These are phyloP conservation scores for Colletotrichum shisoi DNA, from an alignment of 2,329 filamentous ascomycete genomes.

Conservation along the genomic window DNA sequence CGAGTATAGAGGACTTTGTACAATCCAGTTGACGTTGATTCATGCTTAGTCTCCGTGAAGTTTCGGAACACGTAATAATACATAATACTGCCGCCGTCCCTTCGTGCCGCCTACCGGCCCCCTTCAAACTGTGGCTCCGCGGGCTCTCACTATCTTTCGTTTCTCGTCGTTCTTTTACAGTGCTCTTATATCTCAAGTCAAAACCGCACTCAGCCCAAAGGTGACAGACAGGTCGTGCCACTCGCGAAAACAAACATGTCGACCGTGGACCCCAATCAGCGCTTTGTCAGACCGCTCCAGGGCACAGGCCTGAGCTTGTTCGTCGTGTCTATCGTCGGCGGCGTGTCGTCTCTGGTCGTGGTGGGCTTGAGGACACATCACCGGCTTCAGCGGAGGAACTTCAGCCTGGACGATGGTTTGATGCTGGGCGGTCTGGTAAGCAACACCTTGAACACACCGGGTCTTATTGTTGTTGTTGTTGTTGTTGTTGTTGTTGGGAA, in stretches of 20 bases:
- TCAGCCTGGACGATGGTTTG: conserved; percentile 38
- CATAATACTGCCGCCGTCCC: no score
- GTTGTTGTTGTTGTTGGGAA: accelerated
- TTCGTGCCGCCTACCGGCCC: no score
- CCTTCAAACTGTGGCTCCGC: background rate
- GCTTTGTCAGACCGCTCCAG: conserved; percentile 32
- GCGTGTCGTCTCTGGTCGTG: conserved; percentile 36
- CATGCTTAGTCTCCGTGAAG: background rate
- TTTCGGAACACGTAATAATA: background rate
- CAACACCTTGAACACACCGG: background rate
- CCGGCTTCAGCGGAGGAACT: conserved; percentile 29
- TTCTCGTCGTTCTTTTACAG: background rate
- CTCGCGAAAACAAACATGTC: conserved; percentile 30
- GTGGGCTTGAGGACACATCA: conserved; percentile 39
- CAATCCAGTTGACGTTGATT: background rate
- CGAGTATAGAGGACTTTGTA: background rate
- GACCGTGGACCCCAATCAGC: conserved; percentile 31
- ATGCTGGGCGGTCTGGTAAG: conserved; percentile 39
- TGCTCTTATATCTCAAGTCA: background rate
- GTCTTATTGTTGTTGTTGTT: no score
- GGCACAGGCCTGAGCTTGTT: conserved; percentile 38
- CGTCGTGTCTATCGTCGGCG: conserved; percentile 40
- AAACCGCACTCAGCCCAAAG: no score
- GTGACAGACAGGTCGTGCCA: background rate
- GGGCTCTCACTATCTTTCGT: no score